Evolutionary conservation across 495 filamentous ascomycete genomes (phyloP).

Genomic region (Parathielavia appendiculata): DNA sequence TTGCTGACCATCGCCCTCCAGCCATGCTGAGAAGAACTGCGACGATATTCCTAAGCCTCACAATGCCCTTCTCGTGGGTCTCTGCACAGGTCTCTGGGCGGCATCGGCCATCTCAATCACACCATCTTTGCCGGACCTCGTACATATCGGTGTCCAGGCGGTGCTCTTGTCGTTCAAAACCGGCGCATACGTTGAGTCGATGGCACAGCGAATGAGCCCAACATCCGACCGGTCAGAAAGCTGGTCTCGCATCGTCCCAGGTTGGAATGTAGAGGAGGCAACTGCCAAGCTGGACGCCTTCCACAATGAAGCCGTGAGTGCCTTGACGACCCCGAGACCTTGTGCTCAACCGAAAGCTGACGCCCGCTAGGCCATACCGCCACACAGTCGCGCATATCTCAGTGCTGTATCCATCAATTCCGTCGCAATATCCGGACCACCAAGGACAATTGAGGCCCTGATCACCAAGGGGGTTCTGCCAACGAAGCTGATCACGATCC

Average conservation of each 20-base stretch:
- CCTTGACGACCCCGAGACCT: slow-evolving; percentile 2
- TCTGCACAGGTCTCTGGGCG: slow-evolving; percentile 71
- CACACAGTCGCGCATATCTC: slow-evolving; percentile 61
- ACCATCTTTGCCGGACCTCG: slow-evolving; percentile 60
- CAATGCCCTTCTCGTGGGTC: slow-evolving; percentile 52
- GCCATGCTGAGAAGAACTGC: slow-evolving; percentile 43
- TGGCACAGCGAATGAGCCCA: slow-evolving; percentile 48
- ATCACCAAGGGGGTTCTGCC: slow-evolving; percentile 50
- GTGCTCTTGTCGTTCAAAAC: slow-evolving; percentile 69
- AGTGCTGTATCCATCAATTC: slow-evolving; percentile 66
- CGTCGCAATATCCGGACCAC: slow-evolving; percentile 76
- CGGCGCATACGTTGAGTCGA: slow-evolving; percentile 54
- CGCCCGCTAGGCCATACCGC: slow-evolving; percentile 48
- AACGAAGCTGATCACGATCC: slow-evolving; percentile 56
- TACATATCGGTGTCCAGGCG: slow-evolving; percentile 62
- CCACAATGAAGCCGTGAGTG: slow-evolving; percentile 45
- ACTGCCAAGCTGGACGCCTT: slow-evolving; percentile 47
- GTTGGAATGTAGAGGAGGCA: slow-evolving; percentile 41
- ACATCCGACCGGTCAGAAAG: slow-evolving; percentile 44
- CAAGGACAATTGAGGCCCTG: slow-evolving; percentile 54
- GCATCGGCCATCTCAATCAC: slow-evolving; percentile 66
- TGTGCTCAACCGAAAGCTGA: background rate
- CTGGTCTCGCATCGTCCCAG: slow-evolving; percentile 54
- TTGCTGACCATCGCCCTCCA: slow-evolving; percentile 28
- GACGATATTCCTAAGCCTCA: slow-evolving; percentile 40